Base-by-base conservation (phyloP, 371 early-diverging fungal genomes). In the Syncephalastrum racemosum region DNA sequence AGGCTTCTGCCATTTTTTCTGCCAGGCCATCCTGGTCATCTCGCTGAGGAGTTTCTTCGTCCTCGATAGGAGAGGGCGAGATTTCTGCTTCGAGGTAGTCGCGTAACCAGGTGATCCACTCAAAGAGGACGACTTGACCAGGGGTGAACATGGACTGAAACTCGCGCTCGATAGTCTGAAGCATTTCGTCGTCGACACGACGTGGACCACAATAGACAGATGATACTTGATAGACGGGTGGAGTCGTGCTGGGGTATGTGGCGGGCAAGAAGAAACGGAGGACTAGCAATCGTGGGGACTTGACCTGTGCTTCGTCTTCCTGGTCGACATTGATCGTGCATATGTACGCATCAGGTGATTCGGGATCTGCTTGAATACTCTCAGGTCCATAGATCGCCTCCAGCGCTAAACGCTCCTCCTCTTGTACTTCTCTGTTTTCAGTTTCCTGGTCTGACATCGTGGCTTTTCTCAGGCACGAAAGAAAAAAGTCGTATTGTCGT, bases 81-180 rank as follows among this genome's bases (percentile, higher is more conserved):
- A 72, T 41, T 31, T 64, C 42, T 59, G 67, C 63, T 62, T 84
- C 81, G 4, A 91, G 53, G 50, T 82, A 90, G 4, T 76, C 79
- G 20, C 79, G 61, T 27, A 92, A 60, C 86, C 87, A 89, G 18
- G 79, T 79, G 4, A 88, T 72, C 93, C 93, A 94, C 42, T 83
- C 74, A 68, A 85, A 93, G 24, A 92, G 61, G 2, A 90, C 86
- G 0, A 91, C 92, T 52, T 90, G 81, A 1, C 80, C 79, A 1
- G 81, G 80, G 19, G 81, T 77, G 67, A 85, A 93, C 44, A 85
- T 61, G 8, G 68, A 62, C n/a, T 61, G 54, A 44, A 89, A 80
- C 16, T 75, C 77, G n/a, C 66, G 64, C 8, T 82, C 75, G 41
- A 89, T 81, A 19, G 70, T 76, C 12, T 80, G 64, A 15, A 69